Evolutionary conservation across 192 early-diverging fungal species (phyloP).

Genomic region (Allomyces arbusculus): DNA sequence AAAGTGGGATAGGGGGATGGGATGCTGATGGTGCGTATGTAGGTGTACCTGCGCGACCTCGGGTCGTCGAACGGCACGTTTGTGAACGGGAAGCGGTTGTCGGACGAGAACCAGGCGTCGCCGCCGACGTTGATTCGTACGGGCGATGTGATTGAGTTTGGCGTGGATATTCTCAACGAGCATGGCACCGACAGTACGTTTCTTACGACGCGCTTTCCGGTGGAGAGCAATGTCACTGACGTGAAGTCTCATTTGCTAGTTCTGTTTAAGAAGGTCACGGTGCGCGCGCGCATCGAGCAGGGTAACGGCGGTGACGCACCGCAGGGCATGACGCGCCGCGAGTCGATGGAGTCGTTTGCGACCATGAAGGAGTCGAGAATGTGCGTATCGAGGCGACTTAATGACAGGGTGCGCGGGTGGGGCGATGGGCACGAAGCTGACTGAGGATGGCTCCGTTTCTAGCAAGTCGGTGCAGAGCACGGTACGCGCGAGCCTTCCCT

Average conservation of each 20-base stretch:
- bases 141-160: conserved; percentile 51
- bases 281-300: too few species aligned
- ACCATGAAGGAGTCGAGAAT: too few species aligned
- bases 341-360: too few species aligned
- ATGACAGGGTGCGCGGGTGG: too few species aligned
- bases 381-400: too few species aligned
- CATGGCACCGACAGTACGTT: conserved; percentile 29
- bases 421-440: too few species aligned
- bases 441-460: too few species aligned
- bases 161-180: conserved; percentile 58
- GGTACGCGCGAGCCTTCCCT: too few species aligned
- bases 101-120: conserved; percentile 39
- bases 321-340: too few species aligned
- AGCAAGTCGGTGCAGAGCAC: too few species aligned
- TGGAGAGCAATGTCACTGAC: neutral
- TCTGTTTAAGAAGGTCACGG: neutral
- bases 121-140: conserved; percentile 31
- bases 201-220: neutral
- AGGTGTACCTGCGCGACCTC: conserved; percentile 52
- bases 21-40: neutral
- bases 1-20: neutral
- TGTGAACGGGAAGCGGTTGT: conserved; percentile 45
- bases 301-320: too few species aligned
- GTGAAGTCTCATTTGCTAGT: neutral
- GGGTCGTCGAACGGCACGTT: conserved; percentile 69